Percentiles rank a stretch among this genome's conserved stretches.
Conservation (phyloP, 2,329 filamentous ascomycete genomes). For the Colletotrichum sp. region DNA sequence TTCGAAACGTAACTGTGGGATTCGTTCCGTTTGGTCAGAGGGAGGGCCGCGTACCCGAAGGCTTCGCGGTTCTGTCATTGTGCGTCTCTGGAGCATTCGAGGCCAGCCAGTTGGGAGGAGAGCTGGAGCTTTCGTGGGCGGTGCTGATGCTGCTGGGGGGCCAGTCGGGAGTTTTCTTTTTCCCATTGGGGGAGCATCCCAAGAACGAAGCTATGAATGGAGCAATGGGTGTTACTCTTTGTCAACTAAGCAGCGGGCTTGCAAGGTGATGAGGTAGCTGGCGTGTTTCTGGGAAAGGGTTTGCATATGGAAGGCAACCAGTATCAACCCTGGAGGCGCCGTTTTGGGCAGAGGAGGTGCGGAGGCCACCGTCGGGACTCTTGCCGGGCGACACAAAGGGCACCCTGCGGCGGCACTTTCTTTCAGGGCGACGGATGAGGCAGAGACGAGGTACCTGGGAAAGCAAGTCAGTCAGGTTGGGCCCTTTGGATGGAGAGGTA, state of each 20-base stretch:
- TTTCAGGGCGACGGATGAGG: neutral
- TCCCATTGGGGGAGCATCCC: neutral
- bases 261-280: constrained; percentile 10
- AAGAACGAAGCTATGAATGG: neutral
- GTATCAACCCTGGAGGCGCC: constrained; percentile 11
- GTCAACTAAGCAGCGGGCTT: neutral
- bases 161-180: constrained; percentile 6
- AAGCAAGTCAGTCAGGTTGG: neutral
- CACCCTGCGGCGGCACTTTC: neutral
- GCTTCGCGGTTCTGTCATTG: neutral
- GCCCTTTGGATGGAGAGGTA: neutral
- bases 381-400: neutral
- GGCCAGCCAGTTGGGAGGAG: neutral
- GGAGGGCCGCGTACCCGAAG: neutral
- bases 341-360: neutral
- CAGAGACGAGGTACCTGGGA: neutral
- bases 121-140: neutral
- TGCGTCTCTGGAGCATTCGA: neutral
- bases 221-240: neutral
- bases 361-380: neutral
- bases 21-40: neutral
- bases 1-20: constrained; percentile 1
- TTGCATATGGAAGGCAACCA: neutral
- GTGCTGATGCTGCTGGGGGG: neutral
- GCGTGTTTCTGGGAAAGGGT: constrained; percentile 12